A percentile compares a stretch with the other conserved stretches of the same genome.
Conservation (phyloP, 2,329 filamentous ascomycete genomes). For the Ophiosphaerella herpotricha region DNA sequence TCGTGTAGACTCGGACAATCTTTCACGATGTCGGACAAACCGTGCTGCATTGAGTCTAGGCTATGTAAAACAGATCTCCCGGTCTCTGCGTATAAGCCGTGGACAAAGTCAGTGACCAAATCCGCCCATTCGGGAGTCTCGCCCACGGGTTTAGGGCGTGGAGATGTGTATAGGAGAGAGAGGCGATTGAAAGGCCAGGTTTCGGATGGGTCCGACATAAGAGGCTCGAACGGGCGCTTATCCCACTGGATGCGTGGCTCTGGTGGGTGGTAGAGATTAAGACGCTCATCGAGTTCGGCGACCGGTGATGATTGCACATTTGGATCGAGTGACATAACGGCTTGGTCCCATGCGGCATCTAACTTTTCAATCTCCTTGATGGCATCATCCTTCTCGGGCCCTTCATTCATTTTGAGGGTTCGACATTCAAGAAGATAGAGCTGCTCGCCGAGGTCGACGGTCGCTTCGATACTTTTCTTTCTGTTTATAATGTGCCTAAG, state of each 20-base stretch:
- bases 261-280: constrained; percentile 25
- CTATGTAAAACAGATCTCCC: constrained; percentile 16
- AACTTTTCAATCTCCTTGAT: constrained; percentile 47
- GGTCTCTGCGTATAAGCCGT: constrained; percentile 16
- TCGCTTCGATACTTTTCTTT: constrained; percentile 16
- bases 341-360: constrained; percentile 17
- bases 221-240: constrained; percentile 70
- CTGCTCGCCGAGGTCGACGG: constrained; percentile 30
- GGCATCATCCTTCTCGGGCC: constrained; percentile 22
- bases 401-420: constrained; percentile 26
- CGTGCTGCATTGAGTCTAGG: constrained; percentile 36
- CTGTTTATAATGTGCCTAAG: neutral
- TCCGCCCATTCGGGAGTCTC: constrained; percentile 20
- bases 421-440: constrained; percentile 36
- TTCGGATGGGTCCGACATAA: constrained; percentile 63
- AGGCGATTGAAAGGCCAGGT: constrained; percentile 67
- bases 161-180: constrained; percentile 67
- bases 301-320: constrained; percentile 11
- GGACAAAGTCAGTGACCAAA: constrained; percentile 36
- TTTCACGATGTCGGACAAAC: constrained; percentile 31
- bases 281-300: constrained; percentile 34
- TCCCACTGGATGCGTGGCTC: constrained; percentile 61
- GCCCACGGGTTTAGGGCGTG: constrained; percentile 11
- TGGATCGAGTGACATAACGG: neutral
- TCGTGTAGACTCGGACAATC: constrained; percentile 34